These are phyloP conservation scores for Phytophthora podocarpi DNA, from an alignment of 352 stramenopile genomes.

Conservation along the genomic window DNA sequence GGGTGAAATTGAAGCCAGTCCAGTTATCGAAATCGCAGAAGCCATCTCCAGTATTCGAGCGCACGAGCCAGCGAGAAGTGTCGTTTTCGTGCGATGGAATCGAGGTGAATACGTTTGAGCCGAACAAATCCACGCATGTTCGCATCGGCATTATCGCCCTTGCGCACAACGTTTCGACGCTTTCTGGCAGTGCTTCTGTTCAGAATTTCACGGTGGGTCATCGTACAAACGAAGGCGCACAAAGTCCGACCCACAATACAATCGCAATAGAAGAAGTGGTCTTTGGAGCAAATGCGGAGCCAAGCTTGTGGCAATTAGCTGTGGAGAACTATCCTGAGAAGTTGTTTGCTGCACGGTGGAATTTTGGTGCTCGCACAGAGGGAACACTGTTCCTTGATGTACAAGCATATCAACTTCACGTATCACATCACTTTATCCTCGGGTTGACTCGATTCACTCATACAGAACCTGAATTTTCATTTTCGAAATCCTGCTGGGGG, in stretches of 20 bases:
- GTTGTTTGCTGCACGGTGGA: constrained; percentile 65
- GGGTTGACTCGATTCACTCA: constrained; percentile 34
- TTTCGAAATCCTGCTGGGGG: neutral
- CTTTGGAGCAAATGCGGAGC: constrained; percentile 68
- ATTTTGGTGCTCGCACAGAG: constrained; percentile 35
- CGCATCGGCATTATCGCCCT: constrained; percentile 55
- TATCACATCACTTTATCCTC: constrained; percentile 60
- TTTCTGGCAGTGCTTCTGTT: constrained; percentile 48
- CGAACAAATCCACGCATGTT: constrained; percentile 52
- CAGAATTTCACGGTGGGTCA: constrained; percentile 70
- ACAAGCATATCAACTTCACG: constrained; percentile 70
- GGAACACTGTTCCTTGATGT: constrained; percentile 69
- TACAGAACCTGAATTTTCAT: constrained; percentile 13
- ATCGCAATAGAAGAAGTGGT: constrained; percentile 61
- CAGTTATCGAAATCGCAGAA: neutral
- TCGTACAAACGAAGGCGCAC: constrained; percentile 11
- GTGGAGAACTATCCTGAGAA: constrained; percentile 80
- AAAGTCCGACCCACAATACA: constrained; percentile 1
- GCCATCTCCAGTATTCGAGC: neutral
- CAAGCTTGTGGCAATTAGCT: constrained; percentile 69
- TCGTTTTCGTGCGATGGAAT: constrained; percentile 55
- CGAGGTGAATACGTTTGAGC: constrained; percentile 46
- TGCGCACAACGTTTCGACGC: constrained; percentile 27
- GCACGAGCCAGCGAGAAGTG: constrained; percentile 28
- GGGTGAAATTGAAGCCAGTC: constrained; percentile 6